A percentile compares a stretch with the other conserved stretches of the same genome.
These are phyloP conservation scores for Pseudocercospora fijiensis DNA, from an alignment of 2,329 filamentous ascomycete genomes.

Conservation along the genomic window DNA sequence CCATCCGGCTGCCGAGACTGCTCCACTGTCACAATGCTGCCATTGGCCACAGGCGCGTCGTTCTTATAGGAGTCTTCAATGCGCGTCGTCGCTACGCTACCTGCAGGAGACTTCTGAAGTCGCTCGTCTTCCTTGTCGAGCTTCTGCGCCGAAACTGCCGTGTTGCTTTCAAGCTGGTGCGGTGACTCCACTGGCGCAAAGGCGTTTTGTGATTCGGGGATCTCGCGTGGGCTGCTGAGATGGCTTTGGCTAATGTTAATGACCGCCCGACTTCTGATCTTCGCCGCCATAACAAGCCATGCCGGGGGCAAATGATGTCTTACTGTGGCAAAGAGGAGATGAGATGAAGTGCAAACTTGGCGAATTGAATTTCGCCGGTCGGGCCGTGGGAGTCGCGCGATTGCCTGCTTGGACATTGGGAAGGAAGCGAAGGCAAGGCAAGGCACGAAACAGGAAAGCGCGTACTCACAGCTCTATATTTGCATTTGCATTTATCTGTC, in stretches of 20 bases:
- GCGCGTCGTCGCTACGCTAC: background rate
- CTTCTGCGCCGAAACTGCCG: background rate
- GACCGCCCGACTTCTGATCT: constrained; percentile 13
- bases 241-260: constrained; percentile 29
- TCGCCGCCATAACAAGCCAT: constrained; percentile 21
- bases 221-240: constrained; percentile 11
- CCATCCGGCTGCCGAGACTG: constrained; percentile 1
- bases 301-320: background rate
- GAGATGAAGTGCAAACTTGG: constrained; percentile 1
- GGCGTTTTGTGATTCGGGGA: constrained; percentile 1
- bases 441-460: constrained; percentile 1
- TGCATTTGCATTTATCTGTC: constrained; percentile 1
- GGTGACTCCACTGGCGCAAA: background rate
- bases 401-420: constrained; percentile 2
- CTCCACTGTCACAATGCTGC: background rate
- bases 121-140: background rate
- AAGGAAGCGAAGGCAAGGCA: too few species aligned
- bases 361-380: background rate
- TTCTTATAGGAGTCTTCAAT: constrained; percentile 6
- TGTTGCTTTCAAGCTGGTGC: background rate
- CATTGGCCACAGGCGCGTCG: background rate
- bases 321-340: constrained; percentile 1
- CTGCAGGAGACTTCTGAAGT: background rate
- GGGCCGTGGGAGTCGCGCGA: background rate
- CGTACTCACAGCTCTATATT: background rate